Evolutionary conservation across 768 basidiomycete genomes (phyloP).

Genomic region (Daedaleopsis nitida): DNA sequence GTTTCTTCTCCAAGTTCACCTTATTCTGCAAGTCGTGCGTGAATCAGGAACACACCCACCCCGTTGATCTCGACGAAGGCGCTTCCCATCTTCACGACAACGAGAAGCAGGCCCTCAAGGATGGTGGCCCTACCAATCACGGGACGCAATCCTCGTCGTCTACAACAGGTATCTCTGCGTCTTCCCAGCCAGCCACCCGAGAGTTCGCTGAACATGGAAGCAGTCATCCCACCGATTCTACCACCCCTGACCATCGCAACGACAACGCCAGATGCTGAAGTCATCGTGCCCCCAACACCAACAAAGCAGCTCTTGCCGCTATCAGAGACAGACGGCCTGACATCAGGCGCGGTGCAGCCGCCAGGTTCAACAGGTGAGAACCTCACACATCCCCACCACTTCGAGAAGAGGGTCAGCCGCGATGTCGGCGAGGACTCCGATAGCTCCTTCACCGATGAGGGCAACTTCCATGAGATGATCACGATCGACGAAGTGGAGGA

Average conservation of each 20-base stretch:
- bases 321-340: constrained; percentile 83
- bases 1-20: constrained; percentile 60
- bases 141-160: constrained; percentile 25
- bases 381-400: constrained; percentile 33
- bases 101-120: constrained; percentile 26
- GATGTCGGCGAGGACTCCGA: constrained; percentile 55
- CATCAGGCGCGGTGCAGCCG: constrained; percentile 88
- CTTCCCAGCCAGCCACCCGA: neutral
- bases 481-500: constrained; percentile 65
- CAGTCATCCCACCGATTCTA: constrained; percentile 14
- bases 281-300: constrained; percentile 51
- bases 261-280: constrained; percentile 34
- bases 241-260: constrained; percentile 19
- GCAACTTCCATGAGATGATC: constrained; percentile 54
- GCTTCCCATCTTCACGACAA: constrained; percentile 31
- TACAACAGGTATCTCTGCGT: constrained; percentile 19
- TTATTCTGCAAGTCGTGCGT: constrained; percentile 67
- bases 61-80: constrained; percentile 39
- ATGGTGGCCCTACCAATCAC: constrained; percentile 19
- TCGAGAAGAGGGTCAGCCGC: constrained; percentile 25
- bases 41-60: constrained; percentile 50
- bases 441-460: constrained; percentile 66
- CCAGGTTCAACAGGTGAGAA: constrained; percentile 75
- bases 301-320: constrained; percentile 51
- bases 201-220: constrained; percentile 2